Evolutionary conservation across 2,329 filamentous ascomycete species (phyloP), one percentile per base, ranked within the genome.

Genomic region (Curvularia sp.): DNA sequence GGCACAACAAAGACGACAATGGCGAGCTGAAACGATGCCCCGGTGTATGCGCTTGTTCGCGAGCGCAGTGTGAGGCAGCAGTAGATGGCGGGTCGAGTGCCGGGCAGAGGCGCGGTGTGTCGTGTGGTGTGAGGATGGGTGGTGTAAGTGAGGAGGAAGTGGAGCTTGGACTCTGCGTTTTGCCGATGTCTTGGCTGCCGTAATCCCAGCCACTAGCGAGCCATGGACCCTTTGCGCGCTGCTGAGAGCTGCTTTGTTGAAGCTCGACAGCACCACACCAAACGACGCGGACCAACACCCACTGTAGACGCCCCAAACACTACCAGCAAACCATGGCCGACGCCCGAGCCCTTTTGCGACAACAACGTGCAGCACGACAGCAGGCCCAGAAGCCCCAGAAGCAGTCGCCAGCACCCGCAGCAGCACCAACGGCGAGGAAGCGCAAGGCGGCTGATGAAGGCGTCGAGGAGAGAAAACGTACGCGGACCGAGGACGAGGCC

Each of bases 331-430:
- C 13, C 55, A 78, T 78, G 76, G 75, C 76, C 9, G 75, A 78
- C 66, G 75, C 74, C 30, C 74, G 76, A 45, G 68, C 76, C 12
- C 46, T 78, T 56, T 71, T 78, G 41, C 75, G 75, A 54, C 73
- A 77, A 64, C 73, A 78, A 61, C 73, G 75, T 18, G 75, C 75
- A 53, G 71, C 74, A 43, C 70, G 75, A 41, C 72, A 76, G 43
- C 74, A 74, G 53, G 63, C 69, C 49, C 72, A 71, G 53, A 67
- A 64, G 50, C 65, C 69, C 21, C 69, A 67, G 56, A 75, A 69
- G 60, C 66, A 63, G 48, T 71, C 72, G 27, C 55, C 70, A 21
- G 67, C 68, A 19, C 72, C 72, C n/a, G 66, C 72, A 28, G 56
- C 70, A 21, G 70, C 66, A 27, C 68, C 73, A 8, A 55, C 58